Evolutionary conservation across 1,139 yeast genomes (phyloP), one percentile per base, ranked within the genome.

Genomic region (Fermentozyma sake): DNA sequence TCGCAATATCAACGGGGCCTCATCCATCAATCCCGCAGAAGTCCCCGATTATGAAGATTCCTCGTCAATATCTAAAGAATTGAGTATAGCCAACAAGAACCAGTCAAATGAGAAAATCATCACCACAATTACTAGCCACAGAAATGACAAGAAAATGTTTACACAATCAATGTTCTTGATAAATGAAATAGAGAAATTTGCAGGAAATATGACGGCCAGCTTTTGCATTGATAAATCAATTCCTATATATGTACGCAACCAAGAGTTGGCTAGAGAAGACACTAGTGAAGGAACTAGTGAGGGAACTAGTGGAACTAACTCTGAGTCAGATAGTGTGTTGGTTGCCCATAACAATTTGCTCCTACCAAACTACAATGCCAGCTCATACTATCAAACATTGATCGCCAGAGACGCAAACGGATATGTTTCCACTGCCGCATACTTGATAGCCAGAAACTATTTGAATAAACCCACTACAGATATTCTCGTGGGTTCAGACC

Each of bases 331-430:
- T 32, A 50, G 46, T 16, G 66, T 56, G 2, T 33, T 53, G n/a
- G 50, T 67, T 6, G 39, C 52, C 2, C 72, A 67, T 38, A 48
- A 64, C 25, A 66, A 66, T 36, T 12, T 48, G 13, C 42, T 67
- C 21, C 39, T 65, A 4, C 71, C 72, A 1, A 44, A 54, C 13
- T 66, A 43, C 30, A 52, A 54, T 24, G 62, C 68, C 8, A 44
- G 35, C 11, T 45, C 60, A 1, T 67, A 52, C 34, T 48, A 43
- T 28, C 70, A 65, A 29, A 54, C 68, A 0, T 42, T 65, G 4
- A 30, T 62, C 16, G 55, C 68, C 0, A 43, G 66, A 31, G 69
- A 65, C 38, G 35, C 46, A 1, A 20, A 46, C 6, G 70, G 72
- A 2, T 45, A 44, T 33, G 57, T 65, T 1, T 61, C 72, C 1